Base-by-base conservation (phyloP, 495 filamentous ascomycete species). In the Clohesyomyces aquaticus region DNA sequence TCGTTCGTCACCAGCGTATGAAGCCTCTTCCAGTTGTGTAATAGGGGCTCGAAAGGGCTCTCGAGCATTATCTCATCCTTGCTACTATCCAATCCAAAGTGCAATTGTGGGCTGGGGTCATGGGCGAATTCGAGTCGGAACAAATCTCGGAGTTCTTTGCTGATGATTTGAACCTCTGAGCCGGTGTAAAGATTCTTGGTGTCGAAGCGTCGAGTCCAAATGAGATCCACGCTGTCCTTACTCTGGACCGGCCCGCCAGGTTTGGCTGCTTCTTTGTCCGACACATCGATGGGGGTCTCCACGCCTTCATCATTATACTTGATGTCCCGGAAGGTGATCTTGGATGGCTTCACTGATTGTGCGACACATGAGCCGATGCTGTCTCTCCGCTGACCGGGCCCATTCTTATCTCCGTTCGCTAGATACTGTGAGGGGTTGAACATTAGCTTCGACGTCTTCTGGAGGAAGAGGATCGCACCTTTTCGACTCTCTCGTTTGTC, bases 161-260 rank as follows among this genome's bases (percentile, higher is more conserved):
- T 55, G 29, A 42, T 29, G 18, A 55, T 23, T 42, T 55, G 27
- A 16, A 55, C 52, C 21, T 55, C 52, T n/a, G n/a, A n/a, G n/a
- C n/a, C n/a, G 26, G 52, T 14, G 21, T 55, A 55, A 4, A 10
- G 6, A 21, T 55, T 38, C 29, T 38, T 35, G 14, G 35, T 55
- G 27, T 55, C 32, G 21, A 55, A 55, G 4, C 23, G 10, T 8
- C 52, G 26, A 4, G 52, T 55, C 52, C 52, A 55, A 4, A 55
- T 42, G 27, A 55, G 16, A 22, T 55, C 52, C 35, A 4, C 32
- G 27, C 29, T n/a, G n/a, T 8, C 9, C 23, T 55, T 35, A 19
- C 27, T 9, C 25, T 53, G 23, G 4, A 4, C 32, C 27, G 4
- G 14, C 27, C 42, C 4, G 4, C 42, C 52, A 12, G 23, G 4